Base-by-base conservation (phyloP, 192 early-diverging fungal species). In the Funneliformis mosseae region DNA sequence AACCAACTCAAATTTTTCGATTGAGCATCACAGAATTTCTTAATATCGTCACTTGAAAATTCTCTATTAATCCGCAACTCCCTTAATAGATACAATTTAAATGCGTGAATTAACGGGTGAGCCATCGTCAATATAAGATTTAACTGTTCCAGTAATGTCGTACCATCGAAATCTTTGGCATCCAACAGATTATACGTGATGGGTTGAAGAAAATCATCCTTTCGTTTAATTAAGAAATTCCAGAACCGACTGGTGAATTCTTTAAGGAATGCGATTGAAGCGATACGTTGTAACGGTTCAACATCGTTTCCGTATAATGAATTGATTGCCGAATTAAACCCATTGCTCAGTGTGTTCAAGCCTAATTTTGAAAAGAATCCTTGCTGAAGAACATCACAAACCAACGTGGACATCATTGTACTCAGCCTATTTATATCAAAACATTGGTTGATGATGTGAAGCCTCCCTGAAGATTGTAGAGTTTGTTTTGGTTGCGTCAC, bases 51-150 rank as follows among this genome's bases (percentile, higher is more conserved):
- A n/a, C 75, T 38, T 23, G 38, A 21, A 60, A 76, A 74, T 14
- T 38, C 60, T 23, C 79, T 60, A 59, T 27, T 16, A 50, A 50
- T 50, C 11, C 79, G 71, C 18, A 80, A 59, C 16, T 73, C 71
- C 63, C 61, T 78, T 25, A 81, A 50, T 25, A 81, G 77, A 76
- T 81, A 81, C 23, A 81, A 16, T n/a, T 64, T 61, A 14, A 76
- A 42, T 14, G 80, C 76, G 16, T 76, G n/a, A 16, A 81, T 74
- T 25, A 64, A 27, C 76, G 80, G 74, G 25, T 62, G 21, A 23
- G 42, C 16, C 12, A 43, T 23, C 25, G 11, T 21, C 68, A 81
- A 41, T 4, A 38, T 8, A 60, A 27, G n/a, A 43, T 81, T 81
- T 8, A 75, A 23, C 7, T 50, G 23, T 21, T 48, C 39, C 4